These are phyloP conservation scores for Flaveria sonorensis DNA, from an alignment of 129 eudicot species.

Conservation along the genomic window DNA sequence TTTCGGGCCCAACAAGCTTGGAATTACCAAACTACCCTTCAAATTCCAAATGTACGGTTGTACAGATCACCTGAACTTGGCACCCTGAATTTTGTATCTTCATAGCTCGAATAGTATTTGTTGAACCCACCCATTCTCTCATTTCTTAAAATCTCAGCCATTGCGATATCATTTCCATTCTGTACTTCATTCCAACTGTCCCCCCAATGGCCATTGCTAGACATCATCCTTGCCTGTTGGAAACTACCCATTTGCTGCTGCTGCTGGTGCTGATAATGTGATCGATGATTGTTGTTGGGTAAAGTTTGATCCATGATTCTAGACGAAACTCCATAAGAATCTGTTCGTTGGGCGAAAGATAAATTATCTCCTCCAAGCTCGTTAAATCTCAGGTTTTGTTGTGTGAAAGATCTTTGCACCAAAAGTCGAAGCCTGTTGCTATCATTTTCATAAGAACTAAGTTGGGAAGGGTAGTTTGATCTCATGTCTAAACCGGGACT, in stretches of 20 bases:
- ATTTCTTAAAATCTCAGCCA: slow-evolving; percentile 72
- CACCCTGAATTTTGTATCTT: slow-evolving; percentile 72
- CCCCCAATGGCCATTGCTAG: slow-evolving; percentile 91
- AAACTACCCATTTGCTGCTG: slow-evolving; percentile 38
- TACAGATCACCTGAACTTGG: slow-evolving; percentile 69
- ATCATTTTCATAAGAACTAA: slow-evolving; percentile 56
- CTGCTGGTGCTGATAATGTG: slow-evolving; percentile 50
- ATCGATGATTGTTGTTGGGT: slow-evolving; percentile 44
- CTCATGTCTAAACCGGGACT: slow-evolving; percentile 55
- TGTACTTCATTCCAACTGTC: slow-evolving; percentile 84
- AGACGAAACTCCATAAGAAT: slow-evolving; percentile 63
- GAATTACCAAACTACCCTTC: slow-evolving; percentile 33
- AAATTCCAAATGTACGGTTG: slow-evolving; percentile 71
- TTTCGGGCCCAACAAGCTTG: slow-evolving; percentile 17
- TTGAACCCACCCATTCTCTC: slow-evolving; percentile 68
- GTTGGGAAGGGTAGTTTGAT: slow-evolving; percentile 54
- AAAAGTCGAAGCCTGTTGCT: slow-evolving; percentile 64
- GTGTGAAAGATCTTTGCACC: slow-evolving; percentile 69
- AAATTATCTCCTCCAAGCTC: slow-evolving; percentile 51
- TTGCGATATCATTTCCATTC: slow-evolving; percentile 57
- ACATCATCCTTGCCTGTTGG: slow-evolving; percentile 60
- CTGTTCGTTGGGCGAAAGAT: slow-evolving; percentile 45
- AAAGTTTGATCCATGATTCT: slow-evolving; percentile 46
- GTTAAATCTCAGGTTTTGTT: slow-evolving; percentile 61
- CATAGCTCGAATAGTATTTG: slow-evolving; percentile 63